These are phyloP conservation scores for Stylonectria norvegica DNA, from an alignment of 2,329 filamentous ascomycete species.

Conservation along the genomic window DNA sequence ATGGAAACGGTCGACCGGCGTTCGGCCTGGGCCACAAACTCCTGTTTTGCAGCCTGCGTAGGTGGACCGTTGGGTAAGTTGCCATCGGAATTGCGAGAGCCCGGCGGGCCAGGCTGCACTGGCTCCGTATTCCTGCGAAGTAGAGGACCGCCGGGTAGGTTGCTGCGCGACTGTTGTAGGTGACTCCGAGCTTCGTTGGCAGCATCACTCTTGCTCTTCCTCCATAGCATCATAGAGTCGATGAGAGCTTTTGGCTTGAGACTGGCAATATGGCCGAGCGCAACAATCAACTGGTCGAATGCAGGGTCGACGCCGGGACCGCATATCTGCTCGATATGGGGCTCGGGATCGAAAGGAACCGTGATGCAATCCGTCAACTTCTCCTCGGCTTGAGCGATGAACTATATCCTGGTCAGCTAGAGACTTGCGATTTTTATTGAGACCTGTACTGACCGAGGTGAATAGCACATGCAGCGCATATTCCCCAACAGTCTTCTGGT, in stretches of 20 bases:
- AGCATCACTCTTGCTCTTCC: constrained; percentile 90
- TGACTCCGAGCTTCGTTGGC: constrained; percentile 65
- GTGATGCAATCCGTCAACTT: constrained; percentile 89
- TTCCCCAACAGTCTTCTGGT: constrained; percentile 92
- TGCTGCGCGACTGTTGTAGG: constrained; percentile 50
- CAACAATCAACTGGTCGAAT: constrained; percentile 92
- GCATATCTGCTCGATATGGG: constrained; percentile 83
- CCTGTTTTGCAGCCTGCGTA: constrained; percentile 53
- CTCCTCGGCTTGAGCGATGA: constrained; percentile 93
- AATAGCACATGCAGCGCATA: constrained; percentile 96
- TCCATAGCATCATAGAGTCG: constrained; percentile 97
- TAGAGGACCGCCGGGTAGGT: constrained; percentile 47
- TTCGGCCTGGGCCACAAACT: constrained; percentile 75
- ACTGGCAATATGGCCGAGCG: constrained; percentile 89
- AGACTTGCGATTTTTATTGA: neutral
- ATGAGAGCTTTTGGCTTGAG: constrained; percentile 93
- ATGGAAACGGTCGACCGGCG: constrained; percentile 91
- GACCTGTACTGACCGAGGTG: constrained; percentile 64
- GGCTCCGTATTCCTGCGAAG: constrained; percentile 75
- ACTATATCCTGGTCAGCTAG: constrained; percentile 45
- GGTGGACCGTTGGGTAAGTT: constrained; percentile 36
- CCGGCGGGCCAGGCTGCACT: constrained; percentile 41
- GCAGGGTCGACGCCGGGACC: constrained; percentile 81
- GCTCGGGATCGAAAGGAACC: constrained; percentile 73
- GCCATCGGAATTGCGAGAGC: constrained; percentile 24